Percentiles rank a stretch among this genome's conserved stretches.
phyloP scores from a whole-genome alignment of 1,139 yeast species.

The Saccharomyces hybrid region DNA sequence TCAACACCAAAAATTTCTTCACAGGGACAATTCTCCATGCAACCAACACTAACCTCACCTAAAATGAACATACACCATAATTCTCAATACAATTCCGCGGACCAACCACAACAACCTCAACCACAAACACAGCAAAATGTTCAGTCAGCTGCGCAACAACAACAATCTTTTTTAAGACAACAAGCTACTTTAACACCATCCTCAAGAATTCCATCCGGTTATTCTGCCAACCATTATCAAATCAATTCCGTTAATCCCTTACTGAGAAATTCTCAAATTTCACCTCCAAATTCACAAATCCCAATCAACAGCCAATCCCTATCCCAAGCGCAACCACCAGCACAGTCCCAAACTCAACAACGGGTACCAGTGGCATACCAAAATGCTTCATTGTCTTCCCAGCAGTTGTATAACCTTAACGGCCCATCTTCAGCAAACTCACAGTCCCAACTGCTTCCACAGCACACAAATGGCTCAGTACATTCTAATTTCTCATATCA shows the following conservation, averaged over 20 bases:
- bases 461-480: constrained; percentile 30
- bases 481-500: constrained; percentile 31
- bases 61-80: neutral
- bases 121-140: constrained; percentile 14
- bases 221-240: constrained; percentile 24
- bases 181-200: constrained; percentile 28
- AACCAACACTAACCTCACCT: constrained; percentile 3
- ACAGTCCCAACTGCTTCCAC: constrained; percentile 21
- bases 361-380: constrained; percentile 1
- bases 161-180: constrained; percentile 25
- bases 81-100: constrained; percentile 1
- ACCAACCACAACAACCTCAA: constrained; percentile 6
- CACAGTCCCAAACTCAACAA: constrained; percentile 9
- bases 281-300: constrained; percentile 21
- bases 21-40: constrained; percentile 10
- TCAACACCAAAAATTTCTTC: constrained; percentile 10
- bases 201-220: constrained; percentile 32
- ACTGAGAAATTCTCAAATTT: constrained; percentile 27
- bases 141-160: constrained; percentile 17
- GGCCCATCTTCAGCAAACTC: constrained; percentile 7
- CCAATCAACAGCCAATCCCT: constrained; percentile 18
- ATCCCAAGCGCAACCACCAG: constrained; percentile 13
- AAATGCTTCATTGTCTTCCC: neutral
- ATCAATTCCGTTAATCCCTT: constrained; percentile 26
- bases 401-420: constrained; percentile 3